Conservation (phyloP, 2,329 filamentous ascomycete species). For the Capronia coronata region DNA sequence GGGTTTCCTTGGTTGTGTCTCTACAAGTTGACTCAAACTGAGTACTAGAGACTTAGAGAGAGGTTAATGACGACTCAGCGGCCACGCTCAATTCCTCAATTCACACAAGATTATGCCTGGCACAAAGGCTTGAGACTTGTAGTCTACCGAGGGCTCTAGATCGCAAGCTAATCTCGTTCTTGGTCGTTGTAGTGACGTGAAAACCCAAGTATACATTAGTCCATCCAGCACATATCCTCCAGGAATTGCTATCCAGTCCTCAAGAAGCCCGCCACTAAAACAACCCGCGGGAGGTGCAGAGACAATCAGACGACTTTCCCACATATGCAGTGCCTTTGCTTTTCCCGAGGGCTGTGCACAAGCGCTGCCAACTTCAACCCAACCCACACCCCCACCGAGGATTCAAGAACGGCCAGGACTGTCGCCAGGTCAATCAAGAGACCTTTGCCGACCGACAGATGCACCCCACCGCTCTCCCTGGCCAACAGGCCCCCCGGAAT, state of each 20-base stretch:
- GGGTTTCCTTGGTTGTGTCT: too few species aligned
- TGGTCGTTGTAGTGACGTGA: too few species aligned
- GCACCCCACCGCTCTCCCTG: not conserved
- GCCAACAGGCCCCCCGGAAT: conserved; percentile 51
- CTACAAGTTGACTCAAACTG: too few species aligned
- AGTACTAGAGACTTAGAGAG: too few species aligned
- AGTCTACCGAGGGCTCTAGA: too few species aligned
- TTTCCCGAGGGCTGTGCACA: conserved; percentile 35
- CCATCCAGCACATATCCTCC: not conserved
- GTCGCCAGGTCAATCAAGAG: not conserved
- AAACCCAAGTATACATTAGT: not conserved
- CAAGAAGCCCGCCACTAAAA: not conserved
- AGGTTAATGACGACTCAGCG: too few species aligned
- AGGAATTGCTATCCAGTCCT: not conserved
- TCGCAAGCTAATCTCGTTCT: too few species aligned
- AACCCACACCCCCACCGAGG: conserved; percentile 19
- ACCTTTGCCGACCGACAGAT: not conserved
- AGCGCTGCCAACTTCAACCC: conserved; percentile 30
- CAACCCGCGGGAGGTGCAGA: not conserved
- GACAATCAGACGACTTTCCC: not conserved
- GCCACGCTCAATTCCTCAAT: too few species aligned
- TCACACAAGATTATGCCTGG: too few species aligned
- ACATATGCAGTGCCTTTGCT: not conserved
- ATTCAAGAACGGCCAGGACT: not conserved
- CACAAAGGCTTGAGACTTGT: too few species aligned